Base-by-base conservation (phyloP, 2,329 filamentous ascomycete genomes). In the Penicillium brasilianum region DNA sequence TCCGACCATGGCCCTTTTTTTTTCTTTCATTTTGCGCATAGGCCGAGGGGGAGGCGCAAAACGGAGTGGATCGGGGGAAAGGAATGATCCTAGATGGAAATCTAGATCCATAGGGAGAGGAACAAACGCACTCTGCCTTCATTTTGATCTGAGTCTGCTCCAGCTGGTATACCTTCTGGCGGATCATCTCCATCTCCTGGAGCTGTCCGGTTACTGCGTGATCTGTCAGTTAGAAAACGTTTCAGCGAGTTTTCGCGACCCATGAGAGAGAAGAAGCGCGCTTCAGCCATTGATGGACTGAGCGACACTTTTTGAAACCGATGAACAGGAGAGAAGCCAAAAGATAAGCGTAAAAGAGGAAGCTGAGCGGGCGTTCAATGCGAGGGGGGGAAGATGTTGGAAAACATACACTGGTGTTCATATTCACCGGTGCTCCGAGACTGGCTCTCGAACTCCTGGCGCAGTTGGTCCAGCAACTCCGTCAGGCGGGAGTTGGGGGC, bases 151-250 rank as follows among this genome's bases (percentile, higher is more conserved):
- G 95, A 52, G 89, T 87, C 76, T 96, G 93, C 78, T 99, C 95
- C 77, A 99, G 88, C 70, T 91, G 87, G 74, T 92, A 97, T 62
- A 99, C 92, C 79, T 97, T 97, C 75, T 93, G 90, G 65, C 93
- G 86, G 53, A 99, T 92, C 73, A 97, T 86, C 76, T 97, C 92
- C 85, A 98, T 95, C 80, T 99, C 95, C 73, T 94, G 90, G 66
- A 97, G 90, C 77, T 99, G 95, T 53, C 88, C 87, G 60, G 91
- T 88, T 74, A 98, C 95, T 97, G 77, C 68, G 71, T 59, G 58
- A 61, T 61, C 65, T 68, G 67, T 72, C 68, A 71, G 72, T 69
- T 67, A 69, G 65, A 65, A 28, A 69, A 68, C 58, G 60, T 53
- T 69, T 69, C 61, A 68, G 55, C 60, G 61, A 64, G 60, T 46